Conservation (phyloP, 2,329 filamentous ascomycete species). For the Colletotrichum agaves region DNA sequence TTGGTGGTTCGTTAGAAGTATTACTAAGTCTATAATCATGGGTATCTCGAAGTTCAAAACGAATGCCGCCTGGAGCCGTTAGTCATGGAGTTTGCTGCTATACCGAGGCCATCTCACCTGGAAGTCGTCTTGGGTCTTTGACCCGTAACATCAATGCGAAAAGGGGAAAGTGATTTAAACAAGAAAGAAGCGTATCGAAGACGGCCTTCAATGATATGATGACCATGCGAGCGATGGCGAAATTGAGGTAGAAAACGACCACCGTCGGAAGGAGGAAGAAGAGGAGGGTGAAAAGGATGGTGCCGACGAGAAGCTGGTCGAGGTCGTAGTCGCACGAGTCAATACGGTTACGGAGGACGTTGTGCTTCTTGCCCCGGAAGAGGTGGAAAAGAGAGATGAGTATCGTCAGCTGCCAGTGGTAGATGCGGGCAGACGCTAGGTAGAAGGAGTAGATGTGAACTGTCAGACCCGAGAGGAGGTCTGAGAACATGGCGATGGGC, state of each 20-base stretch:
- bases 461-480: slow-evolving; percentile 89
- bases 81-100: slow-evolving; percentile 59
- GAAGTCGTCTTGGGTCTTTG: slow-evolving; percentile 90
- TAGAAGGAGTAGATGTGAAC: slow-evolving; percentile 99
- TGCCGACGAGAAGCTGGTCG: slow-evolving; percentile 94
- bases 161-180: slow-evolving; percentile 95
- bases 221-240: slow-evolving; percentile 91
- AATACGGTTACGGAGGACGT: slow-evolving; percentile 95
- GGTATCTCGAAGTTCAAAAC: slow-evolving; percentile 88
- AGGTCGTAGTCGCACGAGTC: slow-evolving; percentile 99
- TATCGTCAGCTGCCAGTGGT: slow-evolving; percentile 98
- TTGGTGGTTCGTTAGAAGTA: slow-evolving; percentile 64
- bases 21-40: slow-evolving; percentile 59
- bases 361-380: slow-evolving; percentile 97
- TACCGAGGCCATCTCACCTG: slow-evolving; percentile 64
- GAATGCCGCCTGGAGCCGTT: slow-evolving; percentile 73
- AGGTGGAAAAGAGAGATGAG: slow-evolving; percentile 98
- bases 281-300: slow-evolving; percentile 93
- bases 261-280: slow-evolving; percentile 96
- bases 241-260: slow-evolving; percentile 95
- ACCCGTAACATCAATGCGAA: slow-evolving; percentile 96
- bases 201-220: slow-evolving; percentile 94
- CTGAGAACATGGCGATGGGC: slow-evolving; percentile 95
- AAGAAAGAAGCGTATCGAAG: slow-evolving; percentile 91
- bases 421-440: slow-evolving; percentile 94